Percentiles rank a stretch among this genome's conserved stretches.
Conservation (phyloP, 331 rosid genomes). For the Malus hybrid region DNA sequence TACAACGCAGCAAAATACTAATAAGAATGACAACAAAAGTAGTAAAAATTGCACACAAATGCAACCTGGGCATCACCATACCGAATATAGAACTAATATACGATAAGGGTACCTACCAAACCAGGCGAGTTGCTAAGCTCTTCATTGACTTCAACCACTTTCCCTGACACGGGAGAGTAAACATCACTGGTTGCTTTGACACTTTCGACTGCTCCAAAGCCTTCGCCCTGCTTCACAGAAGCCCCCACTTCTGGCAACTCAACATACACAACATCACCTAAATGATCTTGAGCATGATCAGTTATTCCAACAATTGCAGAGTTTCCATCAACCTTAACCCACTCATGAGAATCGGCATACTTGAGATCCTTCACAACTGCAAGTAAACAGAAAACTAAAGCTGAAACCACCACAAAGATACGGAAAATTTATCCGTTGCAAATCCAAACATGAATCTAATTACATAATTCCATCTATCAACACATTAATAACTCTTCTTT, state of each 20-base stretch:
- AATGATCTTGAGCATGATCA: conserved; percentile 94
- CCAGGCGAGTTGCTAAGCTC: conserved; percentile 74
- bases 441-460: neutral
- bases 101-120: conserved; percentile 48
- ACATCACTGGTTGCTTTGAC: conserved; percentile 96
- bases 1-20: too few species aligned
- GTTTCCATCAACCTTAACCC: conserved; percentile 91
- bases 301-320: conserved; percentile 84
- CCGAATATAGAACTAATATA: neutral
- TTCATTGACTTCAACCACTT: conserved; percentile 58
- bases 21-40: neutral
- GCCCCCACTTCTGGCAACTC: conserved; percentile 84
- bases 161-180: conserved; percentile 80
- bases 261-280: conserved; percentile 94
- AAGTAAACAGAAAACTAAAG: conserved; percentile 7
- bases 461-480: neutral
- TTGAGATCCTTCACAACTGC: conserved; percentile 75
- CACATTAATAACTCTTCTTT: neutral
- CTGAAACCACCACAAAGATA: neutral
- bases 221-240: conserved; percentile 48
- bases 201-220: conserved; percentile 93
- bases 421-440: neutral
- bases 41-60: neutral
- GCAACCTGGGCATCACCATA: neutral
- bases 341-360: conserved; percentile 79